These are phyloP conservation scores for Peniophora sp. DNA, from an alignment of 1,284 basidiomycete species.

Conservation along the genomic window DNA sequence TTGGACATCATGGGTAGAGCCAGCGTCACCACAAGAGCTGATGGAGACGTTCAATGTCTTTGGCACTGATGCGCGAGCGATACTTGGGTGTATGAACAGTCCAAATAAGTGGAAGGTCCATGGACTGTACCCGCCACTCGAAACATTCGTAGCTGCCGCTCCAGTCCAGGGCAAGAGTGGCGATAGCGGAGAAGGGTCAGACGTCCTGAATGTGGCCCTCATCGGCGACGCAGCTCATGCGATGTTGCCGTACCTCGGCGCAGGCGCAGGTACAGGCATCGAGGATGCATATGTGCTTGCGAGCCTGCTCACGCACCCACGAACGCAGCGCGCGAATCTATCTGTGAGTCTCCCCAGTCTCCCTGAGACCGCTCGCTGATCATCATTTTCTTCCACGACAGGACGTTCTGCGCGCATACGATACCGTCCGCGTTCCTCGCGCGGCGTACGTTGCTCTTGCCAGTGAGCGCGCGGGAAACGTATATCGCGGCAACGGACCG, in stretches of 20 bases:
- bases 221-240: slow-evolving; percentile 56
- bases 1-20: neutral
- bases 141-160: slow-evolving; percentile 28
- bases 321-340: slow-evolving; percentile 22
- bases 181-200: too few relatives aligned
- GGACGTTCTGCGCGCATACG: neutral
- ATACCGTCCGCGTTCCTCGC: neutral
- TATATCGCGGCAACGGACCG: neutral
- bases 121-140: slow-evolving; percentile 39
- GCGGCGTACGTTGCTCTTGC: neutral
- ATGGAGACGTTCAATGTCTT: neutral
- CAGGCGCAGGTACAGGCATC: slow-evolving; percentile 56
- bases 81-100: slow-evolving; percentile 38
- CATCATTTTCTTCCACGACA: neutral
- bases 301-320: slow-evolving; percentile 37
- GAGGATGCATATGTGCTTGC: slow-evolving; percentile 51
- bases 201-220: slow-evolving; percentile 21
- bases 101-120: slow-evolving; percentile 58
- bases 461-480: neutral
- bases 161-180: too few relatives aligned
- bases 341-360: neutral
- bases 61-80: slow-evolving; percentile 19
- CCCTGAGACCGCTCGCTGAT: neutral
- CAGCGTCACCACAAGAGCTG: neutral
- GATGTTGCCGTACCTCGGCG: slow-evolving; percentile 54